These are phyloP conservation scores for Leptosphaerulina australis DNA, from an alignment of 2,329 filamentous ascomycete genomes.

Conservation along the genomic window DNA sequence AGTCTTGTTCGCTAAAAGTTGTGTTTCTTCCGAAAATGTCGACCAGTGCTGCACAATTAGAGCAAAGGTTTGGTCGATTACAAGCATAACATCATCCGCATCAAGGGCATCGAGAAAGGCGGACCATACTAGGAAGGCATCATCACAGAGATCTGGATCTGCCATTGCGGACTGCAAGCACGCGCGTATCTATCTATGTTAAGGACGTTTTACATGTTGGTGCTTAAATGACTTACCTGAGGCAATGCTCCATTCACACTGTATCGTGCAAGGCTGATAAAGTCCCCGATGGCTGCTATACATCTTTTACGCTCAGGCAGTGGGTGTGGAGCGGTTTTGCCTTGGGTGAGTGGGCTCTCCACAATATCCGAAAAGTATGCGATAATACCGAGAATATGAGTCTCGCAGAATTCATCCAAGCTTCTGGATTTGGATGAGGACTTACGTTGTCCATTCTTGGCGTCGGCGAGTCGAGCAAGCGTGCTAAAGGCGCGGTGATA, in stretches of 20 bases:
- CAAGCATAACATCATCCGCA: constrained; percentile 76
- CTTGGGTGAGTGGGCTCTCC: constrained; percentile 64
- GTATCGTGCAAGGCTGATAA: constrained; percentile 76
- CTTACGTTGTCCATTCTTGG: constrained; percentile 54
- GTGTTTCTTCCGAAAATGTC: constrained; percentile 66
- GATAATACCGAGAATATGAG: constrained; percentile 85
- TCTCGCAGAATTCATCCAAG: constrained; percentile 76
- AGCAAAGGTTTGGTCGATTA: constrained; percentile 89
- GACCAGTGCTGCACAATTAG: constrained; percentile 83
- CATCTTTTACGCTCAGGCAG: constrained; percentile 75
- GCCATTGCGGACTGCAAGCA: constrained; percentile 85
- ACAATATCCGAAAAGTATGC: constrained; percentile 78
- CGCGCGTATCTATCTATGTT: constrained; percentile 73
- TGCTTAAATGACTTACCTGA: constrained; percentile 64
- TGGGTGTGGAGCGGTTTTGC: constrained; percentile 56
- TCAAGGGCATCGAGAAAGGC: constrained; percentile 73
- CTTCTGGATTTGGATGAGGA: constrained; percentile 59
- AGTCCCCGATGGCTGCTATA: constrained; percentile 83
- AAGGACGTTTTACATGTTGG: constrained; percentile 18
- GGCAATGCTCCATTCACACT: constrained; percentile 81
- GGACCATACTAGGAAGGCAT: constrained; percentile 84
- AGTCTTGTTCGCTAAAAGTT: constrained; percentile 64
- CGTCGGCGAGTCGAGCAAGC: constrained; percentile 55
- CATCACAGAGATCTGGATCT: constrained; percentile 73
- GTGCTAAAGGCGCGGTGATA: constrained; percentile 58